Conservation (phyloP, 495 filamentous ascomycete genomes). For the Niebla homalea region DNA sequence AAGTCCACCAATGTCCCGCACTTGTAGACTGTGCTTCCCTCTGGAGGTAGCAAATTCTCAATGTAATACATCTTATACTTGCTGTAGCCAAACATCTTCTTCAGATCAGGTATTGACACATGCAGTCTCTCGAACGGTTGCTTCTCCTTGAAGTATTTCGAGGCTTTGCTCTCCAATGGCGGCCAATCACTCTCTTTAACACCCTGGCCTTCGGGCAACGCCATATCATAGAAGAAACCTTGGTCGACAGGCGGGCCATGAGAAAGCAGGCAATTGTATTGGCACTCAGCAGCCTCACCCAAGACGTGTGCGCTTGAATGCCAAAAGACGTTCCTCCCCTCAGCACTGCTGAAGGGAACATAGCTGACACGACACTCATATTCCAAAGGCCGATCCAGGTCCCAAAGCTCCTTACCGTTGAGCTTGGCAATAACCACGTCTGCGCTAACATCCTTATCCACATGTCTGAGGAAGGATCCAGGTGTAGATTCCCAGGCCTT, state of each 20-base stretch:
- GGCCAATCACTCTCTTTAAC: slow-evolving; percentile 67
- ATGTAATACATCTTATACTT: slow-evolving; percentile 96
- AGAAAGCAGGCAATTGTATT: slow-evolving; percentile 81
- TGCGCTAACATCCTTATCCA: slow-evolving; percentile 38
- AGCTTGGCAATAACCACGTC: slow-evolving; percentile 64
- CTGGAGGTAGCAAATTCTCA: slow-evolving; percentile 76
- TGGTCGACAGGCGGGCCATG: slow-evolving; percentile 85
- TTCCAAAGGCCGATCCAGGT: slow-evolving; percentile 81
- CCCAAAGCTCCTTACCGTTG: slow-evolving; percentile 73
- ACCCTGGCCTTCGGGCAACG: slow-evolving; percentile 56
- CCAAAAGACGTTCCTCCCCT: slow-evolving; percentile 82
- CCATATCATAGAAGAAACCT: slow-evolving; percentile 99
- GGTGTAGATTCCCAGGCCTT: slow-evolving; percentile 43
- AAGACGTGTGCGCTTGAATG: slow-evolving; percentile 87
- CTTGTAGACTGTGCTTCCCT: slow-evolving; percentile 85
- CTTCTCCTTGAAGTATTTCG: slow-evolving; percentile 83
- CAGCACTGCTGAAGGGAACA: slow-evolving; percentile 69
- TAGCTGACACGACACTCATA: slow-evolving; percentile 63
- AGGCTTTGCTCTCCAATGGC: slow-evolving; percentile 60
- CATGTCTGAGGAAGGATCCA: slow-evolving; percentile 36
- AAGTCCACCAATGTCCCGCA: slow-evolving; percentile 71
- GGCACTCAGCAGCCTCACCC: slow-evolving; percentile 82
- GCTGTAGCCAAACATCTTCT: slow-evolving; percentile 94
- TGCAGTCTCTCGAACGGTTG: slow-evolving; percentile 86
- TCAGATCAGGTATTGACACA: slow-evolving; percentile 75